Evolutionary conservation across 2,329 filamentous ascomycete species (phyloP), one percentile per base, ranked within the genome.

Genomic region (Lachnellula arida): DNA sequence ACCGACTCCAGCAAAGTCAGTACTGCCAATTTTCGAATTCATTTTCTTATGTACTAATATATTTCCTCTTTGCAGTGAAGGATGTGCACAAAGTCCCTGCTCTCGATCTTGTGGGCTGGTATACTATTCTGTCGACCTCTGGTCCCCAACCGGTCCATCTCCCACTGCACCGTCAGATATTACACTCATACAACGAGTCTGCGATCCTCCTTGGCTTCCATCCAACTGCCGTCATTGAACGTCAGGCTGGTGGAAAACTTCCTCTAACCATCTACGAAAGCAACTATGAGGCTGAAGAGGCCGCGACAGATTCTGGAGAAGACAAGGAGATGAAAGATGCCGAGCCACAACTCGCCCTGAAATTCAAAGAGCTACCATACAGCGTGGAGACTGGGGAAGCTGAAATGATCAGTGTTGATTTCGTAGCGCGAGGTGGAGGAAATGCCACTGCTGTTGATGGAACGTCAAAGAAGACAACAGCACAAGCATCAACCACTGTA

Each of bases 381-480:
- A 87, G 87, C 0, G 86, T 97, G 2, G 94, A 97, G 74, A 96
- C 92, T 0, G 91, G 90, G 9, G 92, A 97, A 71, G 92, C 92
- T 1, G 94, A 99, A 73, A 97, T 97, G 91, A 97, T 99, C 63
- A 89, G 89, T 64, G 89, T 99, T 67, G 91, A 97, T 72, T 96
- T 92, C 63, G 88, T 99, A 19, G 92, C 93, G 0, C 86, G 87
- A 51, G 90, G 89, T 40, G 89, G 88, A 47, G 89, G 89, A 48
- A 93, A 89, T 67, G 92, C 91, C 23, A 85, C 88, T 11, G 84
- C 84, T 34, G 75, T 83, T 23, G 70, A 73, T 17, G 56, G 65
- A 1, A 58, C 65, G 35, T 53, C 60, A 49, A 65, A 67, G 59
- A 65, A 68, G 46, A 49, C 61, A 51, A 49, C 57, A 46, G 58